A percentile compares a stretch with the other conserved stretches of the same genome.
Conservation (phyloP, 345 rosid species). For the Gynandropsis gynandra region DNA sequence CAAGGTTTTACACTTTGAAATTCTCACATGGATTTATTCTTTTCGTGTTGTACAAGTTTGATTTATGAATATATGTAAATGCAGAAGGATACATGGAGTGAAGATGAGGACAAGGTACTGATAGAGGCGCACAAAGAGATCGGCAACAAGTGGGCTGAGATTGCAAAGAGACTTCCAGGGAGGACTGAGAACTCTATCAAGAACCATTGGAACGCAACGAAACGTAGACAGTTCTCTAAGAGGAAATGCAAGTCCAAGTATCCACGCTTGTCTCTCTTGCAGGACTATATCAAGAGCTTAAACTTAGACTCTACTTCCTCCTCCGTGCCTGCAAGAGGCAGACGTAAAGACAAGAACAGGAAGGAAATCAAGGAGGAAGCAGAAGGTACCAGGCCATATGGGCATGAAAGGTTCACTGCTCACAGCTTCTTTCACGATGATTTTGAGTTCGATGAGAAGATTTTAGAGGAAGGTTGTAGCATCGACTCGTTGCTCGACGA, state of each 20-base stretch:
- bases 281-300: constrained; percentile 88
- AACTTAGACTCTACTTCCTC: constrained; percentile 33
- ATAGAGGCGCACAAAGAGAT: constrained; percentile 70
- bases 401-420: constrained; percentile 42
- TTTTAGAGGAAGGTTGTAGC: constrained; percentile 53
- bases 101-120: constrained; percentile 76
- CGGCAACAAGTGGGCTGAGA: constrained; percentile 99
- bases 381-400: constrained; percentile 15
- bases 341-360: constrained; percentile 20
- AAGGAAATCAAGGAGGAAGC: constrained; percentile 12
- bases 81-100: constrained; percentile 89
- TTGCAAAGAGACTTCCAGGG: constrained; percentile 84
- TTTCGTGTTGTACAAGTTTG: too few species aligned
- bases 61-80: too few species aligned
- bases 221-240: constrained; percentile 78
- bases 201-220: constrained; percentile 99
- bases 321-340: constrained; percentile 25
- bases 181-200: constrained; percentile 98
- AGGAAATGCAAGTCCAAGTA: constrained; percentile 72
- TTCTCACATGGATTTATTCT: too few species aligned
- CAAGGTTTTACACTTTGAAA: constrained; percentile 51
- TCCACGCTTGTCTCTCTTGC: constrained; percentile 68
- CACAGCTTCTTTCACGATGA: constrained; percentile 45
- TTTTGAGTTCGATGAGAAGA: constrained; percentile 50
- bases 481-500: constrained; percentile 68